These are phyloP conservation scores for Pugionium cornutum DNA, from an alignment of 345 rosid genomes.

Conservation along the genomic window DNA sequence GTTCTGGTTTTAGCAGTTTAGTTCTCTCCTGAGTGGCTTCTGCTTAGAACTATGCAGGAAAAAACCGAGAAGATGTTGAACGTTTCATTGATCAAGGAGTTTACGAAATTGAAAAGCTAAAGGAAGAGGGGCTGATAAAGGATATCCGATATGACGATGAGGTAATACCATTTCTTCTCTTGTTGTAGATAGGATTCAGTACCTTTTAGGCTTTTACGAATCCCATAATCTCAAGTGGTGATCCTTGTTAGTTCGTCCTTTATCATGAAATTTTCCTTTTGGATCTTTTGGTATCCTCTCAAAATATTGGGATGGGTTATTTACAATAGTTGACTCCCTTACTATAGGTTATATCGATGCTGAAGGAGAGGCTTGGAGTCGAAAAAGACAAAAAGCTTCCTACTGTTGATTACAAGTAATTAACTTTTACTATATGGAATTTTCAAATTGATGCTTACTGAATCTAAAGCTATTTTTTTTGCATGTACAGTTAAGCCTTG, in stretches of 20 bases:
- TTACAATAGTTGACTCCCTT: not conserved
- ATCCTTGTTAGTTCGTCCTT: conserved; percentile 1
- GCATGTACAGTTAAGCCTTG: conserved; percentile 15
- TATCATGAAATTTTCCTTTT: conserved; percentile 15
- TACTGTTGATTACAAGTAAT: conserved; percentile 75
- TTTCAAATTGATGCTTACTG: conserved; percentile 18
- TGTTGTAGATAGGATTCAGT: conserved; percentile 8
- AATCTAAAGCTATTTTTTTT: conserved; percentile 22
- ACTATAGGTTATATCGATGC: conserved; percentile 73
- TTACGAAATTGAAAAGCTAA: conserved; percentile 77
- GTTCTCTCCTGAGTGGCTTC: conserved; percentile 34
- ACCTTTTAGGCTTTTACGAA: not conserved
- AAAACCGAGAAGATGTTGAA: conserved; percentile 73
- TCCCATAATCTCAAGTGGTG: conserved; percentile 7
- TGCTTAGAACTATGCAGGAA: conserved; percentile 59
- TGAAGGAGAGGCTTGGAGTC: conserved; percentile 84
- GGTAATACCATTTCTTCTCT: conserved; percentile 46
- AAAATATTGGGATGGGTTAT: conserved; percentile 1
- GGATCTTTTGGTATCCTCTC: conserved; percentile 19
- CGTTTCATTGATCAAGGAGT: conserved; percentile 86
- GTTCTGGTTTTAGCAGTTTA: conserved; percentile 26
- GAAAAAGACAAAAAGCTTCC: conserved; percentile 69
- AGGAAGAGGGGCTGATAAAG: conserved; percentile 87
- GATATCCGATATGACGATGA: conserved; percentile 81
- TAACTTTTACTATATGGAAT: conserved; percentile 12